These are phyloP conservation scores for Fraxinus quadrangulata DNA, from an alignment of 257 asterid genomes.

Conservation along the genomic window DNA sequence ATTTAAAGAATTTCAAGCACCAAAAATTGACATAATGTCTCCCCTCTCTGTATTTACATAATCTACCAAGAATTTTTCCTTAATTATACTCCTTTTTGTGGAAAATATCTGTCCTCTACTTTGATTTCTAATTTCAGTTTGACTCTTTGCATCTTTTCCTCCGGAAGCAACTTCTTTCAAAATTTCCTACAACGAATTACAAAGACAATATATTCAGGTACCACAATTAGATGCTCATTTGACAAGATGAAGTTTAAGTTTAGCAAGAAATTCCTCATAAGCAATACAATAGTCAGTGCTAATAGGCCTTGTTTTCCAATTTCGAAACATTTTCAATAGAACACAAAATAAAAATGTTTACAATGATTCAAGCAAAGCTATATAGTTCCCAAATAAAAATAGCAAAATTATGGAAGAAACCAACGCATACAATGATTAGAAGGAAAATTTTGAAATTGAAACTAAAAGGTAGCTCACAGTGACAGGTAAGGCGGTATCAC, in stretches of 20 bases:
- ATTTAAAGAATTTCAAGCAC: too few relatives aligned
- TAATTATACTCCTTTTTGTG: too few relatives aligned
- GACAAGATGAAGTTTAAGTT: background rate
- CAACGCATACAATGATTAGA: background rate
- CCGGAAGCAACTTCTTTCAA: conserved; percentile 92
- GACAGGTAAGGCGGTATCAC: too few relatives aligned
- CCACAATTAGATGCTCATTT: background rate
- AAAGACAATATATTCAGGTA: background rate
- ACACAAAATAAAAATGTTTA: too few relatives aligned
- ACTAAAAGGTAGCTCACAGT: conserved; percentile 40
- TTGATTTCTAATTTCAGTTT: conserved; percentile 72
- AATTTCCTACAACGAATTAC: conserved; percentile 58
- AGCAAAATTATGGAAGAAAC: background rate
- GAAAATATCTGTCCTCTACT: conserved; percentile 59
- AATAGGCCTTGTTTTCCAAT: too few relatives aligned
- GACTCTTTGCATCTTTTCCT: conserved; percentile 78
- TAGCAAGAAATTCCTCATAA: background rate
- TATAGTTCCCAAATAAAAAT: background rate
- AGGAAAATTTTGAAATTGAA: background rate
- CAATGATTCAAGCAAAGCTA: too few relatives aligned
- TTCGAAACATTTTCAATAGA: too few relatives aligned
- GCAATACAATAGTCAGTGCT: background rate
- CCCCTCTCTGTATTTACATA: too few relatives aligned
- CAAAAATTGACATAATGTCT: too few relatives aligned
- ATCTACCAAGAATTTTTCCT: too few relatives aligned